Evolutionary conservation across 257 asterid species (phyloP).

Genomic region (Lycium ferocissimum): DNA sequence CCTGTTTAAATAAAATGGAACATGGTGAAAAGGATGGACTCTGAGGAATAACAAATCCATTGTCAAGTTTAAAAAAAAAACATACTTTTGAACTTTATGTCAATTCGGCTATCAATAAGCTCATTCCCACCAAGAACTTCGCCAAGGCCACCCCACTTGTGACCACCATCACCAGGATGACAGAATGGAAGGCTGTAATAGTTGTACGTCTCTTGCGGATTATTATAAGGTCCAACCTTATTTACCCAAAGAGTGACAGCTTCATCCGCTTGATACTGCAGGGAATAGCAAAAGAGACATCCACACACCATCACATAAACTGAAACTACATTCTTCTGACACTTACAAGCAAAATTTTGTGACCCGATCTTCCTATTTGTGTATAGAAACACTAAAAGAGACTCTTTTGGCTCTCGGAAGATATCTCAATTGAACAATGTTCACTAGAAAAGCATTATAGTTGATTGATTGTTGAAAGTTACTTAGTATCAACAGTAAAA

Average conservation of each 20-base stretch:
- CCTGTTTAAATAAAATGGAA: slow-evolving; percentile 44
- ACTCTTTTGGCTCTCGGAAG: background rate
- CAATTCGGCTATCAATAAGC: slow-evolving; percentile 76
- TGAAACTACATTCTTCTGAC: background rate
- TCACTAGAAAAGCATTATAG: background rate
- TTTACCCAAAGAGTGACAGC: slow-evolving; percentile 71
- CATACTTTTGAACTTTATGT: slow-evolving; percentile 70
- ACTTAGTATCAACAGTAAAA: background rate
- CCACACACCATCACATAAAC: background rate
- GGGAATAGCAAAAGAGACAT: background rate
- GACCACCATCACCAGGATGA: slow-evolving; percentile 57
- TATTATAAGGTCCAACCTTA: slow-evolving; percentile 81
- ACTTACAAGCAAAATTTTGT: background rate
- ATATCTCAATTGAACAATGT: background rate
- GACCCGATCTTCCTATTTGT: background rate
- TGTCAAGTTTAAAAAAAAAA: slow-evolving; percentile 20
- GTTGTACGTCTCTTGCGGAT: slow-evolving; percentile 85
- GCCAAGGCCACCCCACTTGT: slow-evolving; percentile 76
- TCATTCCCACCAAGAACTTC: slow-evolving; percentile 79
- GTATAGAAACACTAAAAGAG: background rate
- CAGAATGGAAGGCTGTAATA: slow-evolving; percentile 80
- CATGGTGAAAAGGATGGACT: slow-evolving; percentile 8
- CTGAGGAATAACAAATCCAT: slow-evolving; percentile 2
- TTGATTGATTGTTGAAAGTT: background rate
- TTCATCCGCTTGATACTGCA: slow-evolving; percentile 71